A percentile compares a stretch with the other conserved stretches of the same genome.
phyloP scores from a whole-genome alignment of 306 rosid genomes.

The Vigna radiata region DNA sequence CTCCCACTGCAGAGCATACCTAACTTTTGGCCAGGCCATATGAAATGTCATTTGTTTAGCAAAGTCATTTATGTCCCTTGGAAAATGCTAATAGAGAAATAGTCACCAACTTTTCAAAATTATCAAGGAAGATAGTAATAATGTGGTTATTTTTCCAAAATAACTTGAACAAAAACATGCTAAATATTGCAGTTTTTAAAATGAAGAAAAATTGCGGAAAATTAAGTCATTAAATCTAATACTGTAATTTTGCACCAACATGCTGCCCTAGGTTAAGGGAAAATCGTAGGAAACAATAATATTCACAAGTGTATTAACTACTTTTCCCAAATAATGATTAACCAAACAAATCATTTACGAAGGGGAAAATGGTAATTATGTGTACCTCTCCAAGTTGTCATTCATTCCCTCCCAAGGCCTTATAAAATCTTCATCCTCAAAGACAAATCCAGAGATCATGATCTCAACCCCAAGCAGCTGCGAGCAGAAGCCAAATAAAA shows the following conservation, averaged over 20 bases:
- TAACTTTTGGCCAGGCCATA: constrained; percentile 54
- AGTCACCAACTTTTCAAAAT: neutral
- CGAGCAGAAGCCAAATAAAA: constrained; percentile 34
- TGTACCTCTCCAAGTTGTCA: constrained; percentile 83
- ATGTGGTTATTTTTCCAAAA: neutral
- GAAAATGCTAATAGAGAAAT: neutral
- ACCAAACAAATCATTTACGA: constrained; percentile 20
- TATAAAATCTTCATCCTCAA: constrained; percentile 78
- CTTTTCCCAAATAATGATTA: constrained; percentile 34
- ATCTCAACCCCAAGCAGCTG: constrained; percentile 93
- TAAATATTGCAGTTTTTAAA: constrained; percentile 21
- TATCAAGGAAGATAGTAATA: neutral
- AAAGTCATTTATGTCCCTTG: neutral
- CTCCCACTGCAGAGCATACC: constrained; percentile 73
- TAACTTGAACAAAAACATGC: neutral
- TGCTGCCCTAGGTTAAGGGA: constrained; percentile 10
- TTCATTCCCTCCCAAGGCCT: constrained; percentile 89
- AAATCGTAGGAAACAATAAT: constrained; percentile 11
- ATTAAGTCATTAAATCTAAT: constrained; percentile 6
- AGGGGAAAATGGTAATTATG: constrained; percentile 36
- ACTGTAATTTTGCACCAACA: constrained; percentile 8
- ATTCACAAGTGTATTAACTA: constrained; percentile 21
- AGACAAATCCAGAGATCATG: constrained; percentile 80
- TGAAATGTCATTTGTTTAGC: constrained; percentile 41
- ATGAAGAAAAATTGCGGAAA: constrained; percentile 24